Percentiles rank a stretch among this genome's conserved stretches.
phyloP scores from a whole-genome alignment of 2,329 filamentous ascomycete genomes.

The Didymella glomerata region DNA sequence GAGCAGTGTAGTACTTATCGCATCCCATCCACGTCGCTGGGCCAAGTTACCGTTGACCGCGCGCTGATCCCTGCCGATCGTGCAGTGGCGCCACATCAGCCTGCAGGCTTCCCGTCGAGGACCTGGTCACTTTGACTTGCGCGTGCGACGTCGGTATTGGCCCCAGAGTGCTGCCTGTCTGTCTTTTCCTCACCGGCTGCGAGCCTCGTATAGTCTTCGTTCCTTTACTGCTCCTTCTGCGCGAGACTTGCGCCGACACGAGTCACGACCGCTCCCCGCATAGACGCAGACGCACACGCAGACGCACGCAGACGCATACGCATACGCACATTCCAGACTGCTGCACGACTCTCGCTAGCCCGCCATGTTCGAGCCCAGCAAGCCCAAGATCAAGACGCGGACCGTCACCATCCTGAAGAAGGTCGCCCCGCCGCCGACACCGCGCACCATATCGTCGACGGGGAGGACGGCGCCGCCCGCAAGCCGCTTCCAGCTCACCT shows the following conservation, averaged over 20 bases:
- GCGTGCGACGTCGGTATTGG: constrained; percentile 30
- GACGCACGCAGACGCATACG: background rate
- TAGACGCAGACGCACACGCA: constrained; percentile 2
- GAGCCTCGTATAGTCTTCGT: background rate
- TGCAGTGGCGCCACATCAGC: constrained; percentile 35
- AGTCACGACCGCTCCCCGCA: background rate
- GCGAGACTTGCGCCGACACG: background rate
- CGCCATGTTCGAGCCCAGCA: constrained; percentile 43
- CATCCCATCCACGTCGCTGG: background rate
- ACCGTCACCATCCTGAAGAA: constrained; percentile 45
- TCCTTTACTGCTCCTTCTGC: background rate
- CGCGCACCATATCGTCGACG: constrained; percentile 8
- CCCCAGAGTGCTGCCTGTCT: constrained; percentile 27
- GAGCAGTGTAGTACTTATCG: background rate
- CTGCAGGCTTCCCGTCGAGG: constrained; percentile 22
- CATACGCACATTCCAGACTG: constrained; percentile 1
- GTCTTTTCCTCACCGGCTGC: constrained; percentile 14
- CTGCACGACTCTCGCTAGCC: constrained; percentile 8
- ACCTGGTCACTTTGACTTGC: constrained; percentile 22
- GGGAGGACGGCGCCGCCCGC: constrained; percentile 31
- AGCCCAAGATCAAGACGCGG: constrained; percentile 46
- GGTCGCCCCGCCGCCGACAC: constrained; percentile 23
- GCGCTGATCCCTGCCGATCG: constrained; percentile 25
- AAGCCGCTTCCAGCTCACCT: constrained; percentile 41
- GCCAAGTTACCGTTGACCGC: constrained; percentile 9